These are phyloP conservation scores for Termitomyces eurrhizus DNA, from an alignment of 768 basidiomycete species.

Conservation along the genomic window DNA sequence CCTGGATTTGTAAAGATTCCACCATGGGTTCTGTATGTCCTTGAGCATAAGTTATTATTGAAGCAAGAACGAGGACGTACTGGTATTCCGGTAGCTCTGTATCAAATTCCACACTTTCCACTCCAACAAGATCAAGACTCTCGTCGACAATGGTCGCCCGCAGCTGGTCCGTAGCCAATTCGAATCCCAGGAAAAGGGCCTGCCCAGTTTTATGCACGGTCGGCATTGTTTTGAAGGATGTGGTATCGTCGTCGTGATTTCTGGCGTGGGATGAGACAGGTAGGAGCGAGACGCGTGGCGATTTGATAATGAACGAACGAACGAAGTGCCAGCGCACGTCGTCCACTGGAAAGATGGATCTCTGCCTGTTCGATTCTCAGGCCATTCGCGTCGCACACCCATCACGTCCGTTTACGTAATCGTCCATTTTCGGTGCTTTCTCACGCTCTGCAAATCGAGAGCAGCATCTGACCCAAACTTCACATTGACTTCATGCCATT, in stretches of 20 bases:
- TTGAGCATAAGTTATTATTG: slow-evolving; percentile 10
- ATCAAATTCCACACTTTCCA: slow-evolving; percentile 83
- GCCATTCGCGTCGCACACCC: slow-evolving; percentile 15
- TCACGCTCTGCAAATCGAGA: slow-evolving; percentile 5
- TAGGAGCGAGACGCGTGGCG: slow-evolving; percentile 10
- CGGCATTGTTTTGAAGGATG: slow-evolving; percentile 34
- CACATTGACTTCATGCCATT: background rate
- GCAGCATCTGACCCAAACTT: background rate
- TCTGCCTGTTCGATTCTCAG: slow-evolving; percentile 17
- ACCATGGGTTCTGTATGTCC: slow-evolving; percentile 63
- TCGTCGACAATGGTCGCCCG: slow-evolving; percentile 83
- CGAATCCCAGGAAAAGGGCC: slow-evolving; percentile 77
- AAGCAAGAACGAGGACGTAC: slow-evolving; percentile 41
- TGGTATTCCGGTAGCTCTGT: slow-evolving; percentile 75
- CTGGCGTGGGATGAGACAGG: slow-evolving; percentile 10
- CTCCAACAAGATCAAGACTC: slow-evolving; percentile 74
- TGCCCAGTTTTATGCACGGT: slow-evolving; percentile 40
- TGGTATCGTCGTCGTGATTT: slow-evolving; percentile 21
- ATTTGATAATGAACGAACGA: slow-evolving; percentile 11
- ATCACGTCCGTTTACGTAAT: slow-evolving; percentile 16
- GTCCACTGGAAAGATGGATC: slow-evolving; percentile 16
- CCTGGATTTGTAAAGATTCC: slow-evolving; percentile 85
- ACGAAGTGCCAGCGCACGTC: slow-evolving; percentile 15
- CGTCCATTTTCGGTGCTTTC: slow-evolving; percentile 9
- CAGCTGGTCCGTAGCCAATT: slow-evolving; percentile 81